Evolutionary conservation across 257 asterid species (phyloP).

Genomic region (Solanum chilense): DNA sequence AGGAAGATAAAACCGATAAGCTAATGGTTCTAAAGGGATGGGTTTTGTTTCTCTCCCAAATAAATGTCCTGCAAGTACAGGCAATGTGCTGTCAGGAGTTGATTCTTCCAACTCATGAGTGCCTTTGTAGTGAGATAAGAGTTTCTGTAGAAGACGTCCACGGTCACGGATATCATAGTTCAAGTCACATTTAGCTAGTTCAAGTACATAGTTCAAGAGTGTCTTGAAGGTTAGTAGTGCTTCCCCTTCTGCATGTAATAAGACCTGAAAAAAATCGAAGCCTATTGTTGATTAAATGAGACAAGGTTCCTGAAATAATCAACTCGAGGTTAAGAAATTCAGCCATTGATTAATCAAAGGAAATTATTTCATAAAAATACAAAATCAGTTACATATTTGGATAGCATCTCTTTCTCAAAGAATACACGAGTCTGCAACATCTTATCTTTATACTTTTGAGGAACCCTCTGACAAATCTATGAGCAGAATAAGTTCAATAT

Average conservation of each 20-base stretch:
- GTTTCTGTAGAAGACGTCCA: constrained; percentile 54
- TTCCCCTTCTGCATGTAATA: constrained; percentile 53
- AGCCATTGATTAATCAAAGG: background rate
- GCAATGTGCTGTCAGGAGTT: constrained; percentile 20
- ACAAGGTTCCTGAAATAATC: background rate
- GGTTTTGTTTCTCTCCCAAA: constrained; percentile 47
- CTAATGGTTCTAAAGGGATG: constrained; percentile 36
- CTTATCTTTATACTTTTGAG: background rate
- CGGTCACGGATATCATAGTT: constrained; percentile 94
- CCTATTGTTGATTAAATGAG: background rate
- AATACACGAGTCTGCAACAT: background rate
- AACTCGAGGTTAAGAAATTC: background rate
- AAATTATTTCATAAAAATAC: background rate
- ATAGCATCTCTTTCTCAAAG: background rate
- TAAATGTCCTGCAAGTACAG: constrained; percentile 46
- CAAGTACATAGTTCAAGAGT: constrained; percentile 54
- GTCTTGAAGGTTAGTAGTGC: constrained; percentile 26
- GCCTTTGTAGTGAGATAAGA: constrained; percentile 36
- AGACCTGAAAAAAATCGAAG: constrained; percentile 41
- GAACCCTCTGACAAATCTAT: background rate
- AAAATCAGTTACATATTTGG: background rate
- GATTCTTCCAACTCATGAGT: constrained; percentile 27
- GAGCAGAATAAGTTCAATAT: background rate
- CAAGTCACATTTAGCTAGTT: constrained; percentile 75
- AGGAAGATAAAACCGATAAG: constrained; percentile 78